A percentile compares a stretch with the other conserved stretches of the same genome.
Conservation (phyloP, 176 grass and related monocot genomes). For the Juncus effusus region DNA sequence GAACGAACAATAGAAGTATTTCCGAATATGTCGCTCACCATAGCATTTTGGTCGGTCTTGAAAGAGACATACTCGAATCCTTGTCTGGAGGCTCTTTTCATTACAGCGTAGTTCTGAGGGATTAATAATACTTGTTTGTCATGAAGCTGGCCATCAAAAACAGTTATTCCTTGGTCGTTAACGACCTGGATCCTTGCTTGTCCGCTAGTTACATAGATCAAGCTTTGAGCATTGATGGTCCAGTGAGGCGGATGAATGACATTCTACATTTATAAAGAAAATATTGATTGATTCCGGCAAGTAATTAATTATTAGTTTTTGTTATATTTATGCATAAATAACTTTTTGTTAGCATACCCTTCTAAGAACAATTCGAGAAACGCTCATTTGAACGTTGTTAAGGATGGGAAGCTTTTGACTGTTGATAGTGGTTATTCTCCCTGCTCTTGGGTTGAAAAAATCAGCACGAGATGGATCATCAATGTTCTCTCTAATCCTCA, state of each 20-base stretch:
- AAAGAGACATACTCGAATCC: slow-evolving; percentile 24
- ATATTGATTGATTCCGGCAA: neutral
- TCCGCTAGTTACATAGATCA: slow-evolving; percentile 32
- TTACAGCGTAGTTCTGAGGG: slow-evolving; percentile 16
- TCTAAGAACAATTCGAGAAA: slow-evolving; percentile 30
- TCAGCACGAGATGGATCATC: slow-evolving; percentile 25
- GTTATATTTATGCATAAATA: too few relatives aligned
- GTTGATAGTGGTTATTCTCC: slow-evolving; percentile 37
- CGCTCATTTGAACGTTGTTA: slow-evolving; percentile 35
- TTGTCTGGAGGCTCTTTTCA: slow-evolving; percentile 14
- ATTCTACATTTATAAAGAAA: slow-evolving; percentile 29
- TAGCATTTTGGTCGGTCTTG: slow-evolving; percentile 32
- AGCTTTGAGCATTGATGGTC: slow-evolving; percentile 37
- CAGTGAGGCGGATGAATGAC: slow-evolving; percentile 18
- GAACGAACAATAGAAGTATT: slow-evolving; percentile 24
- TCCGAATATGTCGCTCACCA: neutral
- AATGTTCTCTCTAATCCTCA: slow-evolving; percentile 35
- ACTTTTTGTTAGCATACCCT: slow-evolving; percentile 20
- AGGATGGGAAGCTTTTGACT: slow-evolving; percentile 41
- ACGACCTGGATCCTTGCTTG: slow-evolving; percentile 6
- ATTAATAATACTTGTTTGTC: slow-evolving; percentile 26
- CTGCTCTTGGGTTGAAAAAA: slow-evolving; percentile 30
- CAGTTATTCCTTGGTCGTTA: slow-evolving; percentile 1
- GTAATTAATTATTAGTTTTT: neutral
- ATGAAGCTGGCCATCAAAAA: slow-evolving; percentile 24